Evolutionary conservation across 2,329 filamentous ascomycete genomes (phyloP), one percentile per base, ranked within the genome.

Genomic region (Trichophyton verrucosum): DNA sequence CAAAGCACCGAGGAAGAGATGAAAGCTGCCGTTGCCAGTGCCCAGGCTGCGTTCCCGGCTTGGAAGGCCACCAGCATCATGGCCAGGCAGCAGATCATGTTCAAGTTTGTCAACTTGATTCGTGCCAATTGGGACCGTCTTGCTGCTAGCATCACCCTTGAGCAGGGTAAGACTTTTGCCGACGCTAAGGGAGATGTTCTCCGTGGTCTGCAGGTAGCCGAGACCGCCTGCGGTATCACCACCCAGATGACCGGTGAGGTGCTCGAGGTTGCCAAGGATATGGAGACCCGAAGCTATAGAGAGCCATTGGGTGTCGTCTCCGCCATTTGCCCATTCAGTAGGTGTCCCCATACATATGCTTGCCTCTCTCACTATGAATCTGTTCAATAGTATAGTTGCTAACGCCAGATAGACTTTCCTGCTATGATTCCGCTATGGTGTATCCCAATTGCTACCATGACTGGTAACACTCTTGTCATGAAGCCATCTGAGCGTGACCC

Each of bases 381-480:
- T 9, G 33, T 38, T 38, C 33, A 38, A 38, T 38, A 38, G 33
- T 20, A 6, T n/a, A 2, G 4, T n/a, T 44, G 15, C 57, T 59
- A 44, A 56, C 58, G 22, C 5, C 8, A 7, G 6, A 7, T 63
- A 82, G 81, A 86, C 75, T 86, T 86, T 75, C 84, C 84, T 59
- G 84, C 84, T 64, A 87, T 87, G 84, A 86, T 87, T 72, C 84
- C 84, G 9, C 77, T 86, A 8, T 87, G 84, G 84, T 83, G 77
- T 36, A 84, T 86, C 46, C 84, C 84, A 7, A 78, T 86, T 63
- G 83, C 84, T 42, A 82, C 82, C 4, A 77, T 84, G n/a, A 83
- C 82, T 30, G 84, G 84, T 60, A 86, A 86, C 75, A 83, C 80
- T 27, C 73, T 84, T 63, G 76, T 86, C 65, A 76, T 86, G 67